Conservation (phyloP, 257 asterid species). For the Nicotiana benthamiana region DNA sequence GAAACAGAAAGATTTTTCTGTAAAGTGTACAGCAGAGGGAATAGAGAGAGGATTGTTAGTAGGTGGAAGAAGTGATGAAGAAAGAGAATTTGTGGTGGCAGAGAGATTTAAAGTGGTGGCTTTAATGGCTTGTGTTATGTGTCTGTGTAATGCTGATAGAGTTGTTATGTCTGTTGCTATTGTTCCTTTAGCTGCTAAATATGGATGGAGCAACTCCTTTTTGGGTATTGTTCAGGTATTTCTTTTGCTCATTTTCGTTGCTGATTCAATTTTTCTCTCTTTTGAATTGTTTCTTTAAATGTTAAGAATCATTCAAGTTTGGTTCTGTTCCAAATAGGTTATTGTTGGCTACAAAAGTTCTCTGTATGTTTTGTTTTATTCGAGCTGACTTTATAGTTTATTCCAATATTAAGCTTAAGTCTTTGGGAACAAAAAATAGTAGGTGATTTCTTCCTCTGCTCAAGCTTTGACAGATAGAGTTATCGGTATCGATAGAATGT, state of each 20-base stretch:
- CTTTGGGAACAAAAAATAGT: too few relatives aligned
- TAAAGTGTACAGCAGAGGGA: slow-evolving; percentile 75
- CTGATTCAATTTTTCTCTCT: background rate
- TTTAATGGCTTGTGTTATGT: slow-evolving; percentile 80
- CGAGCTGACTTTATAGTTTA: background rate
- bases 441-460: too few relatives aligned
- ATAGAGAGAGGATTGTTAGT: slow-evolving; percentile 47
- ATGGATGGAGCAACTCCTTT: slow-evolving; percentile 80
- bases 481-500: too few relatives aligned
- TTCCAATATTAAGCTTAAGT: background rate
- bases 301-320: background rate
- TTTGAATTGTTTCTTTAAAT: background rate
- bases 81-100: slow-evolving; percentile 42
- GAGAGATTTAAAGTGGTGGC: slow-evolving; percentile 92
- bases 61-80: slow-evolving; percentile 37
- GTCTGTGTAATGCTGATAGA: slow-evolving; percentile 87
- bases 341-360: background rate
- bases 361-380: background rate
- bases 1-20: slow-evolving; percentile 12
- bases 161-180: slow-evolving; percentile 97
- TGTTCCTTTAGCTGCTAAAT: slow-evolving; percentile 82
- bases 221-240: slow-evolving; percentile 92
- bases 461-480: too few relatives aligned
- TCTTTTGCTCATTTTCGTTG: background rate
- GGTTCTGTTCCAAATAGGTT: background rate